Percentiles rank a stretch among this genome's conserved stretches.
phyloP scores from a whole-genome alignment of 345 rosid species.

The Acer campestre region DNA sequence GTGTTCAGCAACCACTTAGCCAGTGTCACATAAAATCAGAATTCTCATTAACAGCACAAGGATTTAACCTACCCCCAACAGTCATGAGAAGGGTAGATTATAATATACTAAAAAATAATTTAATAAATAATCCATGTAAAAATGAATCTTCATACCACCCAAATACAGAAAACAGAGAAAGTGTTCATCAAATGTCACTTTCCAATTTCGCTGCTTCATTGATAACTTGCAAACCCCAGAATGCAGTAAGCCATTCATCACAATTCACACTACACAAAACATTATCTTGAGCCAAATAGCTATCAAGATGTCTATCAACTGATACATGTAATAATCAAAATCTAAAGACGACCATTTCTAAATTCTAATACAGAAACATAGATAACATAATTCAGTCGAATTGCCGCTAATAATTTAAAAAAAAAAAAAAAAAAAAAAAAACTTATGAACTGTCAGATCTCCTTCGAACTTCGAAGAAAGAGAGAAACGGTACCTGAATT shows the following conservation, averaged over 20 bases:
- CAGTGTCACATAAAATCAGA: background rate
- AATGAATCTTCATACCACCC: background rate
- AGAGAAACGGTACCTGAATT: conserved; percentile 1
- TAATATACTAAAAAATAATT: background rate
- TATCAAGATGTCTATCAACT: background rate
- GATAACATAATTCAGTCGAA: background rate
- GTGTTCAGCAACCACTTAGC: background rate
- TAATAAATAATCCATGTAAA: background rate
- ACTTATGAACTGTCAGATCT: background rate
- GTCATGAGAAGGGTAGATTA: too few relatives aligned
- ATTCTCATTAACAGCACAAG: too few relatives aligned
- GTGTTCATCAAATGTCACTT: background rate
- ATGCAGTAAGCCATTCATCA: background rate
- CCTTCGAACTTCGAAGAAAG: background rate
- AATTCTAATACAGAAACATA: too few relatives aligned
- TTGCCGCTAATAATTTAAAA: background rate
- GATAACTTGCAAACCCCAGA: background rate
- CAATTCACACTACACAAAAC: background rate
- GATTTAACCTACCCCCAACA: too few relatives aligned
- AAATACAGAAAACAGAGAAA: background rate
- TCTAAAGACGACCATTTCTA: too few relatives aligned
- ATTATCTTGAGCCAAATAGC: background rate
- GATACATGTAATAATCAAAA: background rate
- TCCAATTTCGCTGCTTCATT: background rate
- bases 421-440: background rate